Base-by-base conservation (phyloP, 352 stramenopile species). In the Phytophthora kernoviae region DNA sequence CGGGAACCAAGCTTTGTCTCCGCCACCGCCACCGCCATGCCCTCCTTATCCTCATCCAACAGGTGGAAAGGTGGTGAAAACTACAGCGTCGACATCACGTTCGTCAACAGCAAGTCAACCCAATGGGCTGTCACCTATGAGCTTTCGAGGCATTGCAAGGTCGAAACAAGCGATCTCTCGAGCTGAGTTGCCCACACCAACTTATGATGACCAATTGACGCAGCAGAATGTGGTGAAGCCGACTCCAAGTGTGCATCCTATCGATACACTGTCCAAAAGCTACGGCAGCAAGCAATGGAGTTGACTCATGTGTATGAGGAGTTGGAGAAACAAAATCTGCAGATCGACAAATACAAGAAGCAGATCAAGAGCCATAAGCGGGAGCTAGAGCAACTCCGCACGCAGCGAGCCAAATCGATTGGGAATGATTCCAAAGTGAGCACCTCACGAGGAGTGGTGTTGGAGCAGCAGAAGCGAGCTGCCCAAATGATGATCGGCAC, bases 261-360 rank as follows among this genome's bases (percentile, higher is more conserved):
- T 91, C 17, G 83, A 91, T 33, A 81, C 72, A 2, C 54, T 93
- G 8, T 75, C 84, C 7, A 90, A 89, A 93, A 92, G 55, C 65
- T 93, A 27, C 68, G 84, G 0, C 71, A 86, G 21, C 84, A 93
- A 39, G 84, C 82, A 9, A 65, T 68, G 45, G 84, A 93, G 60
- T 73, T 93, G 43, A 91, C 79, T 0, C 55, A 75, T 2, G 69
- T 91, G 50, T 90, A 93, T 47, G 82, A 93, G 52, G 60, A 88
- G 44, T 68, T 93, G 14, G 82, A 83, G 52, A 69, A 74, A 21
- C 87, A 90, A 50, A 76, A 77, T 15, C 40, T 78, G 4, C 44
- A 70, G 17, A 62, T 93, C 10, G 51, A 75, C 4, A 52, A 52
- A 0, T 71, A 79, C 11, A 73, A 78, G 22, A 39, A 45, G 20